A percentile compares a stretch with the other conserved stretches of the same genome.
Conservation (phyloP, 176 grass and related monocot species). For the Cenchrus fungigraminus region DNA sequence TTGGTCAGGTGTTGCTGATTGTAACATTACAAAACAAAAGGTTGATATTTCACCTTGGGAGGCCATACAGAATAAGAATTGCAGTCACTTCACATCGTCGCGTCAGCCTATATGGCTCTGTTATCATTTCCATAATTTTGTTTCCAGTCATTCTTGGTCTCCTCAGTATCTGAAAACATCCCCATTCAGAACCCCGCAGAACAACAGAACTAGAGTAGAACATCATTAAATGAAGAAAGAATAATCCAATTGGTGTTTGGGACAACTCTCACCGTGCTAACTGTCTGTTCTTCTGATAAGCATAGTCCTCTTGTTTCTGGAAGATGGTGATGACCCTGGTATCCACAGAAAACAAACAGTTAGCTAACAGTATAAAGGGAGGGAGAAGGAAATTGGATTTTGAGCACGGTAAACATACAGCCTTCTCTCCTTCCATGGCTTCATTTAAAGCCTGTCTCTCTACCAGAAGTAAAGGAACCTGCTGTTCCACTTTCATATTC, state of each 20-base stretch:
- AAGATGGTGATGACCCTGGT: slow-evolving; percentile 84
- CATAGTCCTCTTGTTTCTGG: slow-evolving; percentile 98
- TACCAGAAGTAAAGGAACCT: slow-evolving; percentile 90
- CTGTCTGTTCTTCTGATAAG: slow-evolving; percentile 94
- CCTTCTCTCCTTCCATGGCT: slow-evolving; percentile 96
- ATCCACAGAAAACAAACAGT: slow-evolving; percentile 43
- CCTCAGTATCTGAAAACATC: slow-evolving; percentile 69
- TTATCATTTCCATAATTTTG: slow-evolving; percentile 85
- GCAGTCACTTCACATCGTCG: slow-evolving; percentile 93
- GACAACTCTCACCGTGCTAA: slow-evolving; percentile 76
- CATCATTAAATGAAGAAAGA: slow-evolving; percentile 22
- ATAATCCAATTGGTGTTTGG: slow-evolving; percentile 16
- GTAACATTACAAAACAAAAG: slow-evolving; percentile 36
- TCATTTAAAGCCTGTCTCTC: slow-evolving; percentile 99
- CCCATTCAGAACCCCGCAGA: slow-evolving; percentile 18
- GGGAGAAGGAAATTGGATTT: slow-evolving; percentile 22
- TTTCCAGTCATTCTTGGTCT: slow-evolving; percentile 84
- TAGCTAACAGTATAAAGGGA: background rate
- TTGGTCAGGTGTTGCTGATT: background rate
- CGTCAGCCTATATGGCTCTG: slow-evolving; percentile 85
- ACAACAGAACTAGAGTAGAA: slow-evolving; percentile 11
- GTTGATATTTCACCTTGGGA: slow-evolving; percentile 76
- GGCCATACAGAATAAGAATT: slow-evolving; percentile 95
- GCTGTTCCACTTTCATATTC: slow-evolving; percentile 96
- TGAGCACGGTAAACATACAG: slow-evolving; percentile 54